Base-by-base conservation (phyloP, 225 moss, liverwort and hornwort species). In the Physcomitrellopsis africana region DNA sequence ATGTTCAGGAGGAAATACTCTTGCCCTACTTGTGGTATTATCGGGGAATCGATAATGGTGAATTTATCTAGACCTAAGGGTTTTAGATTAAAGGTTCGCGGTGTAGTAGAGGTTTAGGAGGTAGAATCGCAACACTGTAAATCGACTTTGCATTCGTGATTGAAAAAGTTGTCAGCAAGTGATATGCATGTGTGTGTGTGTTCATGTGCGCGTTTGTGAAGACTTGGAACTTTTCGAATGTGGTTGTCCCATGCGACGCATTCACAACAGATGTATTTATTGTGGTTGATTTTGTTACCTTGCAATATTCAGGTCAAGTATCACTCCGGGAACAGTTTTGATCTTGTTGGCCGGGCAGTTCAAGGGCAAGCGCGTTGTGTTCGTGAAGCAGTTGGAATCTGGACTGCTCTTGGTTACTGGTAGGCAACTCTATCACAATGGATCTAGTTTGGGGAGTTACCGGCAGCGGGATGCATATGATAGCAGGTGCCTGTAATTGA, bases 341-440 rank as follows among this genome's bases (percentile, higher is more conserved):
- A 93, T 93, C 54, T 73, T 93, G 69, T 79, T 93, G 77, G 93
- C 91, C 37, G 93, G 93, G 41, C 86, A 68, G 43, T 93, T 86
- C 76, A 93, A 93, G 81, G 93, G 91, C 48, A 93, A 91, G 82
- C 81, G 93, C 44, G 91, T 91, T 5, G 87, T 93, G 18, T 93
- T 89, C 75, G 63, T 91, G 87, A 93, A 91, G 82, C 91, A 93
- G 81, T 80, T 91, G 54, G 66, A 82, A 63, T 79, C 84, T 3
- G 93, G 93, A 5, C 93, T 93, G 26, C 89, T 93, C 0, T 67
- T 93, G 72, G 68, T 93, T 9, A 86, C 93, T 23, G 89, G 93
- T 93, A 80, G 14, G 82, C 61, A 51, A 15, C 8, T 48, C 59
- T n/a, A 20, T 11, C n/a, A 7, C 10, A 5, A 1, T 16, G 11